Base-by-base conservation (phyloP, 2,329 filamentous ascomycete species). In the Aspergillus sclerotialis region DNA sequence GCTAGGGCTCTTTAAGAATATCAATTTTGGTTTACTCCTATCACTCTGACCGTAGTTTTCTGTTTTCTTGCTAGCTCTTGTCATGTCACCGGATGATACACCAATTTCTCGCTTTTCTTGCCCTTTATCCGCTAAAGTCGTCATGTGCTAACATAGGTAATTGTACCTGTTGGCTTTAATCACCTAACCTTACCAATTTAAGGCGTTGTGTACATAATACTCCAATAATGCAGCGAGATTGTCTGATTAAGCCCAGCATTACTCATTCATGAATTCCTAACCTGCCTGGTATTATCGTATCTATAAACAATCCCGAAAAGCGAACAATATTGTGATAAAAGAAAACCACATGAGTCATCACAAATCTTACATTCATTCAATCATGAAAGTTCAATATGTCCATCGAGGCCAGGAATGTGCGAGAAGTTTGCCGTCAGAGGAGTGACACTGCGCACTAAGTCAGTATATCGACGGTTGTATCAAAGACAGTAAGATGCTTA, bases 361-460 rank as follows among this genome's bases (percentile, higher is more conserved):
- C 28, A 18, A 15, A 26, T 35, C 31, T 85, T 75, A 89, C 63
- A 67, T 76, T 61, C 37, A 51, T 37, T 40, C 37, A 32, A 23
- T 52, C 47, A n/a, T n/a, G n/a, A n/a, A 25, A 92, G 62, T 63
- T 80, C 73, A 58, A 93, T 63, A 63, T 88, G 82, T 40, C 71
- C 69, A 48, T 78, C 73, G 43, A 78, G 67, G 38, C 76, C 70
- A 30, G 75, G 67, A n/a, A 70, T 75, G 58, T 90, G 84, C 73
- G 82, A 85, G 61, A 94, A 94, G 59, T 94, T 94, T 29, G 89
- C 88, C 57, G 84, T 82, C 49, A 95, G 64, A 9, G 89, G 84
- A 10, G 89, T 94, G 37, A 95, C 77, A 62, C 86, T 93, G 53
- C 43, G 33, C 49, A 32, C 27, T 13, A 44, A 28, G 11, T 18